Percentiles rank a stretch among this genome's conserved stretches.
Conservation (phyloP, 2,329 filamentous ascomycete genomes). For the Huntiella moniliformis region DNA sequence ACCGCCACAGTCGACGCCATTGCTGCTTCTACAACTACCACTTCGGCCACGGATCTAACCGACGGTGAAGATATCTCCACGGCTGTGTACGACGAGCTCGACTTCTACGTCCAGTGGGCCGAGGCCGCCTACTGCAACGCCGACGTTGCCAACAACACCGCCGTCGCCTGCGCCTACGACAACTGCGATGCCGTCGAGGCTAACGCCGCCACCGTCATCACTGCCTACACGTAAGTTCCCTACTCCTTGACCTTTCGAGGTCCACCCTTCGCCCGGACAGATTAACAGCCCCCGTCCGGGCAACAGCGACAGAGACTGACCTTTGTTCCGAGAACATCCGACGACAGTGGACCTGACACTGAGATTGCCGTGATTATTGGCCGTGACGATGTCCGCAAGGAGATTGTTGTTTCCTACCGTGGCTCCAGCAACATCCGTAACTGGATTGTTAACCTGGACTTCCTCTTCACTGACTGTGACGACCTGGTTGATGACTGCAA, state of each 20-base stretch:
- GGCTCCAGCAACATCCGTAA: conserved; percentile 41
- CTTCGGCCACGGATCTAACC: not conserved
- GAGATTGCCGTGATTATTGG: conserved; percentile 33
- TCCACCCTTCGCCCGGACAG: not conserved
- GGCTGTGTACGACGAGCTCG: conserved; percentile 6
- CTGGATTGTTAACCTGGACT: conserved; percentile 37
- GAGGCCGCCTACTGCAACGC: conserved; percentile 11
- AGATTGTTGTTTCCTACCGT: conserved; percentile 42
- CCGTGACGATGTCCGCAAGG: conserved; percentile 26
- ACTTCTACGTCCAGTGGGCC: conserved; percentile 11
- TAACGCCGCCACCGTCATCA: conserved; percentile 7
- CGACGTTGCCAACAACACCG: conserved; percentile 5
- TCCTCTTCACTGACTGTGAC: conserved; percentile 18
- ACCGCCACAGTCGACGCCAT: too few species aligned
- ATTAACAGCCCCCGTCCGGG: not conserved
- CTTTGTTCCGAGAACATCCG: conserved; percentile 12
- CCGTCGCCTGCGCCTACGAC: conserved; percentile 10
- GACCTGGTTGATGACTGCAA: conserved; percentile 27
- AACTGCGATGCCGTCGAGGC: conserved; percentile 6
- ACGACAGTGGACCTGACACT: conserved; percentile 21
- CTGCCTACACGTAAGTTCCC: conserved; percentile 9
- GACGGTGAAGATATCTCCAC: conserved; percentile 1
- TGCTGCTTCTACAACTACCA: not conserved
- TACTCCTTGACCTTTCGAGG: not conserved
- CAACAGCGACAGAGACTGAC: conserved; percentile 10